Conservation (phyloP, 2,329 filamentous ascomycete species). For the Claviceps capensis region DNA sequence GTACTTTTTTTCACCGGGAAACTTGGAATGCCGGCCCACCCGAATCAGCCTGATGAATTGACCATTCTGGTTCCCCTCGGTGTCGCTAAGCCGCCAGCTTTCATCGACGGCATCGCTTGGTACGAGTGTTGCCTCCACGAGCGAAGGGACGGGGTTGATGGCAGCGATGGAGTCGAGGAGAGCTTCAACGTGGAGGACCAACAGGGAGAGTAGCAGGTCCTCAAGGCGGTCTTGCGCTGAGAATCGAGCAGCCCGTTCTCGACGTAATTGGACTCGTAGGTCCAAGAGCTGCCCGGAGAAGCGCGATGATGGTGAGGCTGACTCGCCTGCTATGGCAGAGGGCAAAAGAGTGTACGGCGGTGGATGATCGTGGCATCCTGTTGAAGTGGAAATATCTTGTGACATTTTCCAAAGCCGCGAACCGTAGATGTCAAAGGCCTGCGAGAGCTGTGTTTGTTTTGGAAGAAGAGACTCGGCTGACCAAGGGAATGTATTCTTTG, state of each 20-base stretch:
- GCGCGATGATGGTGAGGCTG: conserved; percentile 11
- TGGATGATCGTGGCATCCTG: not conserved
- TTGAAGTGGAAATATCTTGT: not conserved
- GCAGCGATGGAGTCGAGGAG: conserved; percentile 26
- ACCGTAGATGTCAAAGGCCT: no score
- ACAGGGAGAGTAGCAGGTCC: conserved; percentile 22
- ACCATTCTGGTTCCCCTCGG: conserved; percentile 15
- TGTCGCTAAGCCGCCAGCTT: conserved; percentile 23
- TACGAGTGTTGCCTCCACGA: conserved; percentile 31
- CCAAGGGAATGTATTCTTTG: not conserved
- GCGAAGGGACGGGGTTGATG: conserved; percentile 16
- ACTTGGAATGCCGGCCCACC: conserved; percentile 12
- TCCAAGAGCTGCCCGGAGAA: conserved; percentile 22
- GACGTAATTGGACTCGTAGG: conserved; percentile 24
- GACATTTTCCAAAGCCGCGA: not conserved
- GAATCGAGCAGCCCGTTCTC: conserved; percentile 18
- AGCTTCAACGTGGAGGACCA: conserved; percentile 27
- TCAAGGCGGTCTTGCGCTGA: conserved; percentile 24
- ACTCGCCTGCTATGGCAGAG: not conserved
- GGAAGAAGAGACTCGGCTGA: not conserved
- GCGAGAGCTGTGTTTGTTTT: no score
- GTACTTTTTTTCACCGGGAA: not conserved
- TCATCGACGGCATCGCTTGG: conserved; percentile 26
- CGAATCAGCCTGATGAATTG: conserved; percentile 20
- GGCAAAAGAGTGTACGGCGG: conserved; percentile 1